Percentiles rank a stretch among this genome's conserved stretches.
Conservation (phyloP, 2,329 filamentous ascomycete species). For the Pseudopithomyces chartarum region DNA sequence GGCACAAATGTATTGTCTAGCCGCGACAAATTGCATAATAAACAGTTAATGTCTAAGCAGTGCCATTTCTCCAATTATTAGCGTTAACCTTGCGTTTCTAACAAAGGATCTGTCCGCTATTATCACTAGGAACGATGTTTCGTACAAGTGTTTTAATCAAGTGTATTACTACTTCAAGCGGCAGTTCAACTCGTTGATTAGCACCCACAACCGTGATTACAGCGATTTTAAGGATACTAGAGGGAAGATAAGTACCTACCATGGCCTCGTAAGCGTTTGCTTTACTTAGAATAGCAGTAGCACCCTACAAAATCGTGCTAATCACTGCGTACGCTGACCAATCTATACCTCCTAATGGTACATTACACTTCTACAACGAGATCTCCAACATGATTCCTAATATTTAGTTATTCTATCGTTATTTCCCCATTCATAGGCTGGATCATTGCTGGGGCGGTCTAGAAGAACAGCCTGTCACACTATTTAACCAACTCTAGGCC, state of each 20-base stretch:
- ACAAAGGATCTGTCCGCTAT: background rate
- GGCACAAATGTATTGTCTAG: background rate
- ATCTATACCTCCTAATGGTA: background rate
- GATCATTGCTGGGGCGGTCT: too few relatives aligned
- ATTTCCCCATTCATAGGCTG: too few relatives aligned
- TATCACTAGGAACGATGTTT: background rate
- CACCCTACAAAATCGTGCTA: background rate
- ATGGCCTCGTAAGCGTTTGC: conserved; percentile 9
- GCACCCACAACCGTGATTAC: conserved; percentile 11
- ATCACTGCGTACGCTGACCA: background rate
- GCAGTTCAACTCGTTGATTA: background rate
- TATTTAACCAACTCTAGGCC: too few relatives aligned
- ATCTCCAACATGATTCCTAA: background rate
- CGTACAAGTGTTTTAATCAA: background rate
- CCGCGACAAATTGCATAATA: background rate
- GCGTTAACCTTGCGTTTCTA: background rate
- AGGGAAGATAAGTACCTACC: conserved; percentile 20
- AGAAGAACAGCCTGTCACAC: too few relatives aligned
- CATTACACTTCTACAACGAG: background rate
- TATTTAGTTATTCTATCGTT: too few relatives aligned
- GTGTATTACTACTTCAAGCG: background rate
- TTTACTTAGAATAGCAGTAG: background rate
- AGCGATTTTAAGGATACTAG: conserved; percentile 11
- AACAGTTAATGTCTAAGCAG: too few relatives aligned
- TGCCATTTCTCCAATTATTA: background rate